A percentile compares a stretch with the other conserved stretches of the same genome.
Evolutionary conservation across 352 stramenopile species (phyloP).

Genomic region (Thalassiosira hispida): DNA sequence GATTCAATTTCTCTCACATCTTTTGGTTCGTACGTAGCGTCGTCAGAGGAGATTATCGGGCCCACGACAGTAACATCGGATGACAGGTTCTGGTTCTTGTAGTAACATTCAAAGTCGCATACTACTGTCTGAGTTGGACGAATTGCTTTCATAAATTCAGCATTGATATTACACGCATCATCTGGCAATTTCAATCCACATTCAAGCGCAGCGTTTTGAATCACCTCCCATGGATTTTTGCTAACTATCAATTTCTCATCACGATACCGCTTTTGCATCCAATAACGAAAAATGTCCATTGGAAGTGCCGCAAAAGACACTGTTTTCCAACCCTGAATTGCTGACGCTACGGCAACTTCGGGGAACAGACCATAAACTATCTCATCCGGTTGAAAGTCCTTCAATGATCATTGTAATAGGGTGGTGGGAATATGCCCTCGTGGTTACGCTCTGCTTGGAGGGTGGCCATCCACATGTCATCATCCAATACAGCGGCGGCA

Average conservation of each 20-base stretch:
- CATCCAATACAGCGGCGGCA: conserved; percentile 12
- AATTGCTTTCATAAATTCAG: conserved; percentile 11
- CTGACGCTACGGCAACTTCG: conserved; percentile 23
- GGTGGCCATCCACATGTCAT: conserved; percentile 32
- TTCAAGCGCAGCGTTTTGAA: conserved; percentile 20
- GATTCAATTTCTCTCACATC: conserved; percentile 8
- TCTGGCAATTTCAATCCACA: conserved; percentile 17
- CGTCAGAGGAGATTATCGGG: conserved; percentile 14
- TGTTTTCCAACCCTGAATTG: conserved; percentile 29
- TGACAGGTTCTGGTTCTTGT: conserved; percentile 6
- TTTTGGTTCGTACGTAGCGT: neutral
- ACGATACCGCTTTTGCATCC: conserved; percentile 4
- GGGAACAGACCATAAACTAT: conserved; percentile 37
- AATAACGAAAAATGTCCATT: conserved; percentile 6
- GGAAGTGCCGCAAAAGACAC: conserved; percentile 20
- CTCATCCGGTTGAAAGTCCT: conserved; percentile 24
- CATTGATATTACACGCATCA: neutral
- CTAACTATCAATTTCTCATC: neutral
- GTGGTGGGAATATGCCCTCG: conserved; percentile 29
- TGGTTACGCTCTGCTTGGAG: conserved; percentile 13
- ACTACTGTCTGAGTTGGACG: conserved; percentile 12
- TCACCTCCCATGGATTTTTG: conserved; percentile 23
- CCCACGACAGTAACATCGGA: conserved; percentile 22
- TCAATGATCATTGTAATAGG: conserved; percentile 20
- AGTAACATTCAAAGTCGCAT: conserved; percentile 30